These are phyloP conservation scores for Tolypocladium sp. DNA, from an alignment of 2,329 filamentous ascomycete species.

Conservation along the genomic window DNA sequence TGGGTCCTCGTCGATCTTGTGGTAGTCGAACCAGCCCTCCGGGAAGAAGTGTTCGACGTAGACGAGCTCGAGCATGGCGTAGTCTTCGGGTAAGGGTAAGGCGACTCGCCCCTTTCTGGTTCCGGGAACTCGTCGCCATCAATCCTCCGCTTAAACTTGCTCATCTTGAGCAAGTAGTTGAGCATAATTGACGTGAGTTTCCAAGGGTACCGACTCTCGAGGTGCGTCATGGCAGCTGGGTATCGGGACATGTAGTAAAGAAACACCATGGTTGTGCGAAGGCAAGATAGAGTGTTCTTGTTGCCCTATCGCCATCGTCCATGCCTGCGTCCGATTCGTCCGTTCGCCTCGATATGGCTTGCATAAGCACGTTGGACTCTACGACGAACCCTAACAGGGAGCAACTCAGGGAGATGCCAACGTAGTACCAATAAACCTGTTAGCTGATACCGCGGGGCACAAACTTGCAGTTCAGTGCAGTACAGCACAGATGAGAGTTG, in stretches of 20 bases:
- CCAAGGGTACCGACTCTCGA: conserved; percentile 45
- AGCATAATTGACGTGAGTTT: conserved; percentile 26
- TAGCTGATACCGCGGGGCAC: neutral
- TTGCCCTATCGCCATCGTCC: conserved; percentile 38
- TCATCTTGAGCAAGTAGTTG: conserved; percentile 22
- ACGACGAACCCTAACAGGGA: conserved; percentile 23
- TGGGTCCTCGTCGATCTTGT: conserved; percentile 56
- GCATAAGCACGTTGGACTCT: conserved; percentile 37
- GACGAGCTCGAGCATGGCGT: conserved; percentile 52
- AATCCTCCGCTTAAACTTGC: conserved; percentile 24
- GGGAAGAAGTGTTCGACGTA: conserved; percentile 54
- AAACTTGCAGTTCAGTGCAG: too few species aligned
- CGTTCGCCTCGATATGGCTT: conserved; percentile 20
- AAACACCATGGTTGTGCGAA: conserved; percentile 55
- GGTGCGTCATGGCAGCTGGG: conserved; percentile 30
- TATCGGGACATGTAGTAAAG: conserved; percentile 34
- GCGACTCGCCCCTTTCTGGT: conserved; percentile 27
- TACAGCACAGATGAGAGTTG: too few species aligned
- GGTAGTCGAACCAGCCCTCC: conserved; percentile 45
- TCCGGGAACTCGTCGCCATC: conserved; percentile 36
- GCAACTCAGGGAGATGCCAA: conserved; percentile 20
- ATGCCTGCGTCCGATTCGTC: conserved; percentile 16
- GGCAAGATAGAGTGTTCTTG: conserved; percentile 49
- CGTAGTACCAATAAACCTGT: conserved; percentile 16
- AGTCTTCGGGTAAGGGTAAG: conserved; percentile 58